Evolutionary conservation across 345 rosid genomes (phyloP), one percentile per base, ranked within the genome.

Genomic region (Toxicodendron radicans): DNA sequence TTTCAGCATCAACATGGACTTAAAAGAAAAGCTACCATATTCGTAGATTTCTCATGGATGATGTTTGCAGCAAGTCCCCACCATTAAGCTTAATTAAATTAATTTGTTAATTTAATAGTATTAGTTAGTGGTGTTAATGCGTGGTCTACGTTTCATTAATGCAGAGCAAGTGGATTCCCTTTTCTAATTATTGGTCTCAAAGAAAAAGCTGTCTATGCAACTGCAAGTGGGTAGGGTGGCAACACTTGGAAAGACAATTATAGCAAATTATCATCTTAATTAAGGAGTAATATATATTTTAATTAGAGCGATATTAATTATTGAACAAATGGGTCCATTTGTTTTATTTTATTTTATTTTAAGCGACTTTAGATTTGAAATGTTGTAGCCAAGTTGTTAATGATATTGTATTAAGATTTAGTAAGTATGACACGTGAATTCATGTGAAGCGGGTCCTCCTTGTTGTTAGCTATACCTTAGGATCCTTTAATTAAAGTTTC

Each of bases 371-470:
- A 73, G 73, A 67, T 64, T 73, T 78, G 76, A 68, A 46, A 70
- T 75, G 78, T 68, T 73, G 69, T 43, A 13, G 38, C 21, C 71
- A 66, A 68, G 32, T 76, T 79, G 72, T 65, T 78, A 11, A 38
- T 66, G 68, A 61, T 76, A 61, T 62, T 78, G 33, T 78, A 71
- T 71, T 64, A 68, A 48, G 76, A 73, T 77, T 75, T 69, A 73
- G 62, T 72, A 80, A 67, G 78, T 45, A 61, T 66, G 76, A 68
- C 89, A 83, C 84, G 89, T 83, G 87, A 88, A 82, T 82, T 75
- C 84, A 85, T 79, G 88, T 85, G 86, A 85, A 76, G 82, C n/a
- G 84, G 86, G 85, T 20, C 83, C 88, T 75, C 68, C 69, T 66
- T 83, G 88, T 83, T 77, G 66, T 63, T 38, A 14, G 7, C 51